Evolutionary conservation across 805 yeast species (phyloP).

Genomic region (Lachancea cidri): DNA sequence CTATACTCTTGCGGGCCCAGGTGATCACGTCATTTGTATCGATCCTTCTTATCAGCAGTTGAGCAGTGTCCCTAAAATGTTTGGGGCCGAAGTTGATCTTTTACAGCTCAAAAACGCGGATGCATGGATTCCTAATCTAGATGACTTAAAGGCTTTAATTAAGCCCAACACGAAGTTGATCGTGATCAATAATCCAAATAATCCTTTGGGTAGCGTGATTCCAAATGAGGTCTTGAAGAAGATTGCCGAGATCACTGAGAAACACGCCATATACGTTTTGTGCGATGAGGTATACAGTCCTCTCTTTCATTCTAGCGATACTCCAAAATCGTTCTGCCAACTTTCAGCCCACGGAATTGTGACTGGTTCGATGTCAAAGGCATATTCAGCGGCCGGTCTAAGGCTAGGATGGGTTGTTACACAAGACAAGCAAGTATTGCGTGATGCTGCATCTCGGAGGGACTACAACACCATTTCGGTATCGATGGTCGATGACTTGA

Average conservation of each 20-base stretch:
- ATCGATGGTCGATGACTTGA: conserved; percentile 41
- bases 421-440: conserved; percentile 29
- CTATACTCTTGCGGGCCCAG: conserved; percentile 40
- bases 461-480: conserved; percentile 50
- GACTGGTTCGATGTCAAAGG: conserved; percentile 50
- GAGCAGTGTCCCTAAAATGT: conserved; percentile 42
- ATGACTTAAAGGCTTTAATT: conserved; percentile 30
- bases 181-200: conserved; percentile 47
- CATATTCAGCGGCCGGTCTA: conserved; percentile 49
- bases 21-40: conserved; percentile 44
- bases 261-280: conserved; percentile 34
- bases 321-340: conserved; percentile 39
- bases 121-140: conserved; percentile 36
- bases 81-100: conserved; percentile 39
- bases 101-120: conserved; percentile 34
- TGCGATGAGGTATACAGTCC: conserved; percentile 55
- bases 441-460: conserved; percentile 36
- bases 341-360: conserved; percentile 41
- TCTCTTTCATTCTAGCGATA: conserved; percentile 37
- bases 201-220: conserved; percentile 39
- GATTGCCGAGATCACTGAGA: conserved; percentile 37
- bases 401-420: conserved; percentile 50
- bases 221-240: conserved; percentile 30
- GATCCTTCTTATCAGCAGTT: conserved; percentile 50
- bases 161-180: conserved; percentile 39